Base-by-base conservation (phyloP, 2,329 filamentous ascomycete genomes). In the Pseudogymnoascus sp. region DNA sequence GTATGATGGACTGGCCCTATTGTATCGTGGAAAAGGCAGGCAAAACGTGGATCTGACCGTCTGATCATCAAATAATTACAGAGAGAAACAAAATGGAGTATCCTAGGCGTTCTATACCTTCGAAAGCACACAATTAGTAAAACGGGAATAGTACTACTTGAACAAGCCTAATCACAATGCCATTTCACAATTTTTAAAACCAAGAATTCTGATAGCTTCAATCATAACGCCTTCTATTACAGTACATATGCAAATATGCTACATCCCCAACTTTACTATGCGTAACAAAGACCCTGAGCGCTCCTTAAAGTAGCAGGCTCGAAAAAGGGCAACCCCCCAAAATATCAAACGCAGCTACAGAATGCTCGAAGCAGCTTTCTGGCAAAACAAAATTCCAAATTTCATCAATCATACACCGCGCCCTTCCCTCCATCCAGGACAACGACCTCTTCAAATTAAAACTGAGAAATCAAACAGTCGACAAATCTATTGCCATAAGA, bases 221-320 rank as follows among this genome's bases (percentile, higher is more conserved):
- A 57, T 57, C 51, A 36, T 34, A 57, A 57, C 51, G 51, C 51
- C 29, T 36, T 57, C 51, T 57, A 57, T 57, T 57, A 57, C 29
- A 57, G 51, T 57, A 57, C 51, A 57, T 57, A 57, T 57, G n/a
- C 51, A 36, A 57, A 57, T 57, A 57, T 57, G 29, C 16, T 57
- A 57, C 51, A 34, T 57, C 29, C 29, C 51, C 51, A 57, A 57
- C 29, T 57, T 57, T 57, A 57, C 51, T 34, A 57, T 57, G 51
- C 51, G 51, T 57, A 36, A 57, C 51, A 57, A 34, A 57, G 29
- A 34, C 51, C n/a, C 12, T 57, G 51, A 57, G 51, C 51, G 36
- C 51, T 57, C 29, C 29, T 11, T 11, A 36, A 57, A 34, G 51
- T 36, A 57, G 51, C 16, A 57, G 51, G 51, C 51, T 57, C 51